phyloP scores from a whole-genome alignment of 2,329 filamentous ascomycete genomes.

The Didymella pomorum region DNA sequence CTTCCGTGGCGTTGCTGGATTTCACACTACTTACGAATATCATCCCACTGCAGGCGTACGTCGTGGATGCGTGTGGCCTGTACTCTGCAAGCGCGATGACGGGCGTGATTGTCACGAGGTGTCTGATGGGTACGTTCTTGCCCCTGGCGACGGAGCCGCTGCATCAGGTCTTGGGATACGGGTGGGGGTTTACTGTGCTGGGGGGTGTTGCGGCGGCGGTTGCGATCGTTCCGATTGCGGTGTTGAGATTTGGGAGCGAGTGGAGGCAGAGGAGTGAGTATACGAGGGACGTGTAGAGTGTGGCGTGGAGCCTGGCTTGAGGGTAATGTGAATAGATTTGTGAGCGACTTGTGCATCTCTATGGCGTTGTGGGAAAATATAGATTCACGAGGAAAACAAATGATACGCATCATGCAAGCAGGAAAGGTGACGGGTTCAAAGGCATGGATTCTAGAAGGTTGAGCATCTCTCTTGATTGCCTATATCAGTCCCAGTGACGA shows the following conservation, averaged over 20 bases:
- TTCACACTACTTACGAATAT: constrained; percentile 56
- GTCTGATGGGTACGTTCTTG: constrained; percentile 65
- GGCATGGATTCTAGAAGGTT: not conserved
- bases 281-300: constrained; percentile 44
- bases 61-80: constrained; percentile 65
- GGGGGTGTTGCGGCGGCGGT: constrained; percentile 54
- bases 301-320: not conserved
- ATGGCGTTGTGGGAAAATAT: constrained; percentile 2
- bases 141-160: constrained; percentile 62
- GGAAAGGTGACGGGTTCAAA: not conserved
- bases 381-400: not conserved
- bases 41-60: constrained; percentile 63
- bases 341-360: constrained; percentile 1
- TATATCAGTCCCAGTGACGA: not conserved
- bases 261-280: constrained; percentile 64
- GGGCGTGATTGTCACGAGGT: constrained; percentile 63
- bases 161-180: constrained; percentile 60
- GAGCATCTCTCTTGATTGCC: not conserved
- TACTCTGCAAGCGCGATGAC: constrained; percentile 67
- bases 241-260: constrained; percentile 60
- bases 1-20: constrained; percentile 57
- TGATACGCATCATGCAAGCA: not conserved
- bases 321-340: not conserved
- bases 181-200: constrained; percentile 60
- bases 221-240: constrained; percentile 60